Evolutionary conservation across 495 filamentous ascomycete genomes (phyloP).

Genomic region (Penicillium roqueforti): DNA sequence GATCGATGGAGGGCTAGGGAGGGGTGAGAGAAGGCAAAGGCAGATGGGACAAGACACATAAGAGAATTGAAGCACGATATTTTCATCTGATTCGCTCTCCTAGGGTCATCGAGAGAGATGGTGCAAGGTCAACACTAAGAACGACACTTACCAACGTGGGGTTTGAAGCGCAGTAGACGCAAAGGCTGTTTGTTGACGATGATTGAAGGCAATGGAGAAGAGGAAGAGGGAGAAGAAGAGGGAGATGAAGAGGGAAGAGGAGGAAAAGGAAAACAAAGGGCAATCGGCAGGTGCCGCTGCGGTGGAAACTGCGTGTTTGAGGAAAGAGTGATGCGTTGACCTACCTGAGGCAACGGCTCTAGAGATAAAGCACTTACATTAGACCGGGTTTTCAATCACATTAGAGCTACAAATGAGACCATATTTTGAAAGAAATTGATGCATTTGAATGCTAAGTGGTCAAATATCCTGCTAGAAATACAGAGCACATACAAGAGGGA

Average conservation of each 20-base stretch:
- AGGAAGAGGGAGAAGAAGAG: slow-evolving; percentile 4
- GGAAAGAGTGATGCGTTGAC: slow-evolving; percentile 1
- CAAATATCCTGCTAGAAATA: slow-evolving; percentile 5
- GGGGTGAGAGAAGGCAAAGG: background rate
- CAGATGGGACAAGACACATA: background rate
- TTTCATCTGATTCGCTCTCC: background rate
- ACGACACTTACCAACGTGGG: background rate
- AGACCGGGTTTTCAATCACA: background rate
- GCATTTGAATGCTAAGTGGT: slow-evolving; percentile 1
- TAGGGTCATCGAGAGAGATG: background rate
- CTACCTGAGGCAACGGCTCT: background rate
- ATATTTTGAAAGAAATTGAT: background rate
- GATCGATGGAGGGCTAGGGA: background rate
- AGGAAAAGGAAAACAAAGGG: background rate
- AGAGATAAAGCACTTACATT: background rate
- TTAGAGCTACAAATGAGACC: background rate
- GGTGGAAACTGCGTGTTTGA: background rate
- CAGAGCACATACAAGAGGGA: slow-evolving; percentile 6
- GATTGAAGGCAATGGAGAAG: slow-evolving; percentile 1
- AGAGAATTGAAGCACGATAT: background rate
- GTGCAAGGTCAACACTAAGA: background rate
- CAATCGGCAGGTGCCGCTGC: background rate
- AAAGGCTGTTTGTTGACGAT: background rate
- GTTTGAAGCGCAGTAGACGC: background rate
- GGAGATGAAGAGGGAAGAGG: background rate